A percentile compares a stretch with the other conserved stretches of the same genome.
phyloP scores from a whole-genome alignment of 768 basidiomycete genomes.

The Mycena epipterygia region DNA sequence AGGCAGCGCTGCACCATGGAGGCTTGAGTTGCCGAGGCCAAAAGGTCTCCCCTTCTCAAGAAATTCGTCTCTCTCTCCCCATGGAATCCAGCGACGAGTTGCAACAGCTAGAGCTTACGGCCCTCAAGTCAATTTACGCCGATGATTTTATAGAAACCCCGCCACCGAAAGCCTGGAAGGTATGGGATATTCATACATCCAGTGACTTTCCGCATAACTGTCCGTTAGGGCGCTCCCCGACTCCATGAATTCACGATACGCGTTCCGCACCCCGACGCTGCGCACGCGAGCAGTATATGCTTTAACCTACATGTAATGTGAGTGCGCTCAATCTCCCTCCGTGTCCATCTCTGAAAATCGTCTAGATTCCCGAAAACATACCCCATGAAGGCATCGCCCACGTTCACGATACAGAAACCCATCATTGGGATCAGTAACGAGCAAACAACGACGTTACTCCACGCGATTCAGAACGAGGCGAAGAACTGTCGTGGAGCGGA shows the following conservation, averaged over 20 bases:
- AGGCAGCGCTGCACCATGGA: constrained; percentile 60
- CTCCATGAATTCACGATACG: constrained; percentile 84
- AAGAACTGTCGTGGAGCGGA: constrained; percentile 76
- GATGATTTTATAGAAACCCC: constrained; percentile 82
- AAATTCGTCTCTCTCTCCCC: constrained; percentile 53
- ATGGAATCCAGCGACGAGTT: constrained; percentile 85
- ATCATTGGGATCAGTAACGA: constrained; percentile 69
- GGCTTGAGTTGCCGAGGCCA: constrained; percentile 82
- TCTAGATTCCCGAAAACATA: constrained; percentile 86
- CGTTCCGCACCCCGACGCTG: constrained; percentile 74
- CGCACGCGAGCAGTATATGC: constrained; percentile 68
- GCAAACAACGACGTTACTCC: constrained; percentile 69
- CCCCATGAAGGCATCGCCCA: constrained; percentile 77
- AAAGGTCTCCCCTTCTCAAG: constrained; percentile 75
- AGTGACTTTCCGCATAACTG: constrained; percentile 2
- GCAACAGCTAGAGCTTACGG: constrained; percentile 78
- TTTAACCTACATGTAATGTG: constrained; percentile 82
- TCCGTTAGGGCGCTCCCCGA: constrained; percentile 70
- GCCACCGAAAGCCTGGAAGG: constrained; percentile 89
- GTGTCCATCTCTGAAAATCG: constrained; percentile 4
- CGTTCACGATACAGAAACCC: constrained; percentile 77
- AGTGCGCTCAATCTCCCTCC: constrained; percentile 38
- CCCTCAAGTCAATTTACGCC: constrained; percentile 84
- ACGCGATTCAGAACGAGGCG: constrained; percentile 74
- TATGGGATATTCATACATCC: constrained; percentile 41